phyloP scores from a whole-genome alignment of 202 grass and related monocot species.

The Hordeum pubiflorum region DNA sequence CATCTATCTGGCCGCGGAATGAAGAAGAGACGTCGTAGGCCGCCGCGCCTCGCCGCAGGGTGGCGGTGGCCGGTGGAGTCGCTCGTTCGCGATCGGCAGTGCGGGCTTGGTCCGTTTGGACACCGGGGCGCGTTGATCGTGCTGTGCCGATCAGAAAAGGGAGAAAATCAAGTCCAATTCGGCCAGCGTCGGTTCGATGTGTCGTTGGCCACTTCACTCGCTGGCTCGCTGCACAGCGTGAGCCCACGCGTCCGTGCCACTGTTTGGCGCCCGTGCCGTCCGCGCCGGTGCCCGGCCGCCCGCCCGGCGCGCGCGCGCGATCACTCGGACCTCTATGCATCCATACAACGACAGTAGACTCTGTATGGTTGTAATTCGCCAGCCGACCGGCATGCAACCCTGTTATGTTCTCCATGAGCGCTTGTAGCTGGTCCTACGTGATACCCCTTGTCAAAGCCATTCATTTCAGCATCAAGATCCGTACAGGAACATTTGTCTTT shows the following conservation, averaged over 20 bases:
- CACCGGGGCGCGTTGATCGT: neutral
- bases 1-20: neutral
- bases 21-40: neutral
- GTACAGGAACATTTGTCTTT: no score
- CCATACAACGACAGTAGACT: no score
- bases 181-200: neutral
- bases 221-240: neutral
- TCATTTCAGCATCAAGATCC: no score
- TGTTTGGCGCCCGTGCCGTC: neutral
- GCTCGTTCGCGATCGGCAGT: neutral
- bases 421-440: no score
- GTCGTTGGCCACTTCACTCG: neutral
- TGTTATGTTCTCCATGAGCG: no score
- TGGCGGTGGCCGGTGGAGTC: neutral
- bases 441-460: no score
- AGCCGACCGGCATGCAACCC: no score
- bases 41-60: neutral
- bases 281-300: no score
- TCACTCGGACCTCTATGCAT: no score
- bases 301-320: no score
- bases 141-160: neutral
- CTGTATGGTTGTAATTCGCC: no score
- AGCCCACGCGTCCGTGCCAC: neutral
- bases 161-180: neutral
- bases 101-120: neutral